These are phyloP conservation scores for Aspergillus kassunensis DNA, from an alignment of 495 filamentous ascomycete species.

Conservation along the genomic window DNA sequence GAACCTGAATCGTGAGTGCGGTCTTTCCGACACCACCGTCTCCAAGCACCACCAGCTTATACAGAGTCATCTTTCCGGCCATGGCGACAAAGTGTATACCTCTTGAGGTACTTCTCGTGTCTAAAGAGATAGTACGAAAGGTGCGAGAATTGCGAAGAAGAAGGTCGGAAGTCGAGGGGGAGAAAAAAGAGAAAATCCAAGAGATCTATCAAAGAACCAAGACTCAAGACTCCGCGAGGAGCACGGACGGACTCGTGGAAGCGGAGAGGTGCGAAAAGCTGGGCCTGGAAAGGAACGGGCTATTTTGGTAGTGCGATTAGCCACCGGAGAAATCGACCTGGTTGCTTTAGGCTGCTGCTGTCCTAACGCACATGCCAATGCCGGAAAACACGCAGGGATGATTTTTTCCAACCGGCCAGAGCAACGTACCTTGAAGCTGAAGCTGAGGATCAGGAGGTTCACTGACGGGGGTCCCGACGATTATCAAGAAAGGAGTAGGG, in stretches of 20 bases:
- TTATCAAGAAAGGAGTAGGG: background rate
- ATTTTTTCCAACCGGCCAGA: constrained; percentile 6
- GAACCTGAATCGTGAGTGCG: constrained; percentile 92
- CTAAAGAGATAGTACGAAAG: constrained; percentile 10
- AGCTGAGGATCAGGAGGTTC: constrained; percentile 2
- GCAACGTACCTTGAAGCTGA: constrained; percentile 16
- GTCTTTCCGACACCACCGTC: constrained; percentile 95
- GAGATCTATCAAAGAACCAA: constrained; percentile 24
- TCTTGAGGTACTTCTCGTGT: constrained; percentile 8
- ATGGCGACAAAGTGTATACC: constrained; percentile 36
- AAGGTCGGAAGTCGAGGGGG: constrained; percentile 11
- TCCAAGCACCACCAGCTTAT: constrained; percentile 97
- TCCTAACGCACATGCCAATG: constrained; percentile 17
- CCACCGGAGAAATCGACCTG: constrained; percentile 23
- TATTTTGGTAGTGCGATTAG: constrained; percentile 30
- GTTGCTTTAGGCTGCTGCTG: constrained; percentile 19
- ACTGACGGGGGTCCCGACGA: background rate
- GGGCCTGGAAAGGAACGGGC: constrained; percentile 21
- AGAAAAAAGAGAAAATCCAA: constrained; percentile 9
- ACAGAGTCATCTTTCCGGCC: constrained; percentile 89
- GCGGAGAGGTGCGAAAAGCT: constrained; percentile 22
- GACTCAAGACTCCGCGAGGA: constrained; percentile 19
- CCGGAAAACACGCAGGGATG: constrained; percentile 11
- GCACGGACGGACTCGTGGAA: constrained; percentile 28
- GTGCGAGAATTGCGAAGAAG: constrained; percentile 1